Percentiles rank a stretch among this genome's conserved stretches.
Evolutionary conservation across 176 grass and related monocot species (phyloP).

Genomic region (Carex parvula): DNA sequence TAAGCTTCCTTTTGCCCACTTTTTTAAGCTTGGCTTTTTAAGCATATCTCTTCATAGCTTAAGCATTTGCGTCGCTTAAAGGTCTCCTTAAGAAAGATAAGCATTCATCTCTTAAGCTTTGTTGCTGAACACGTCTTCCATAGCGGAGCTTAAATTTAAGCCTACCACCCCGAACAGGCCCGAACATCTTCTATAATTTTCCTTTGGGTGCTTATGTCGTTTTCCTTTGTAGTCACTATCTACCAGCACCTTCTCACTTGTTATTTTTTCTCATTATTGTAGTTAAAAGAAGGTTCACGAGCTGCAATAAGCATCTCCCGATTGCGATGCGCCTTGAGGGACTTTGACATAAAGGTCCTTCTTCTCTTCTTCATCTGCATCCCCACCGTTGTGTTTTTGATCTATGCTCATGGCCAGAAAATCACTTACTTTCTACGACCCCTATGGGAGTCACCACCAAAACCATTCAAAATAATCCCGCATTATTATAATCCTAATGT

Average conservation of each 20-base stretch:
- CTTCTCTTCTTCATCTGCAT: slow-evolving; percentile 59
- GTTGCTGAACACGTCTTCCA: no score
- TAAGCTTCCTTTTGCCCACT: neutral
- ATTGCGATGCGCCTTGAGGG: slow-evolving; percentile 58
- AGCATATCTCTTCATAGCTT: no score
- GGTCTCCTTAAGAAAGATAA: no score
- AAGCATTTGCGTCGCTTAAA: no score
- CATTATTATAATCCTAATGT: slow-evolving; percentile 81
- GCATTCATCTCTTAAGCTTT: no score
- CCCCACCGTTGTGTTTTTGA: slow-evolving; percentile 49
- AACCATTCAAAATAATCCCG: slow-evolving; percentile 61
- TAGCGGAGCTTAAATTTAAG: no score
- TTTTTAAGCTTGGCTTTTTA: neutral
- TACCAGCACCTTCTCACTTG: neutral
- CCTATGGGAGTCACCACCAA: slow-evolving; percentile 80
- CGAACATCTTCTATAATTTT: neutral
- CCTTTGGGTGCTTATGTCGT: slow-evolving; percentile 2
- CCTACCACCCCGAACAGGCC: no score
- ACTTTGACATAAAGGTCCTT: slow-evolving; percentile 66
- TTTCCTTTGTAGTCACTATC: slow-evolving; percentile 12
- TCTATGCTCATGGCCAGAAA: slow-evolving; percentile 81
- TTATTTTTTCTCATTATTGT: slow-evolving; percentile 30
- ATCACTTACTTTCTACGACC: slow-evolving; percentile 87
- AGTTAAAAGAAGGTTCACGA: slow-evolving; percentile 62
- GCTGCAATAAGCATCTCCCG: slow-evolving; percentile 67